Base-by-base conservation (phyloP, 2,329 filamentous ascomycete genomes). In the Macroventuria anomochaeta region DNA sequence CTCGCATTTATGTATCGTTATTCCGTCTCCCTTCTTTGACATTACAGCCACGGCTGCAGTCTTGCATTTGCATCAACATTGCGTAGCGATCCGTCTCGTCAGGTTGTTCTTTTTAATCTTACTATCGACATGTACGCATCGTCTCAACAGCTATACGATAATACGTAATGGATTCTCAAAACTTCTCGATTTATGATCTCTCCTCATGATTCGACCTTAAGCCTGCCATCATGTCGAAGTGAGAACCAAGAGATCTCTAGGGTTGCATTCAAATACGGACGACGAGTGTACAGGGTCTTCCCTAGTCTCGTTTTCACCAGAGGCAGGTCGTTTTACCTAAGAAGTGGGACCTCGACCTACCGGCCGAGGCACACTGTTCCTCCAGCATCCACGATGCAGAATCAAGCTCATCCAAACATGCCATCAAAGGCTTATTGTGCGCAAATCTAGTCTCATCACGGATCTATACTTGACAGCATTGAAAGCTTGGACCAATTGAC, bases 11-110 rank as follows among this genome's bases (percentile, higher is more conserved):
- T n/a, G 13, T 38, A n/a, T 44, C 11, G 23, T 37, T 43, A 8
- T 18, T 29, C 18, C 15, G n/a, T 40, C n/a, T 29, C 2, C 2
- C 17, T 28, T 39, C 13, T 17, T 13, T 15, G 18, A 13, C 13
- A n/a, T 10, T 29, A 34, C 28, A 42, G 37, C 25, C 15, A 47
- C 47, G 42, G 50, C 38, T 17, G 39, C 39, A 42, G 39, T 54
- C 38, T 20, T 46, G 56, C 62, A 58, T 62, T 55, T 54, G 54
- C 55, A 61, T 49, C 28, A 51, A 55, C 61, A 59, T 55, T 63
- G 57, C 61, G 52, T 57, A 59, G 62, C 57, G 60, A 53, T 46
- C 20, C 44, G 36, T 32, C 32, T 44, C 36, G 29, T 50, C 41
- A 40, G 41, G 28, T 36, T 12, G 29, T 36, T 13, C 29, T 25